phyloP scores from a whole-genome alignment of 2,329 filamentous ascomycete species.

The Colletotrichum viniferum region DNA sequence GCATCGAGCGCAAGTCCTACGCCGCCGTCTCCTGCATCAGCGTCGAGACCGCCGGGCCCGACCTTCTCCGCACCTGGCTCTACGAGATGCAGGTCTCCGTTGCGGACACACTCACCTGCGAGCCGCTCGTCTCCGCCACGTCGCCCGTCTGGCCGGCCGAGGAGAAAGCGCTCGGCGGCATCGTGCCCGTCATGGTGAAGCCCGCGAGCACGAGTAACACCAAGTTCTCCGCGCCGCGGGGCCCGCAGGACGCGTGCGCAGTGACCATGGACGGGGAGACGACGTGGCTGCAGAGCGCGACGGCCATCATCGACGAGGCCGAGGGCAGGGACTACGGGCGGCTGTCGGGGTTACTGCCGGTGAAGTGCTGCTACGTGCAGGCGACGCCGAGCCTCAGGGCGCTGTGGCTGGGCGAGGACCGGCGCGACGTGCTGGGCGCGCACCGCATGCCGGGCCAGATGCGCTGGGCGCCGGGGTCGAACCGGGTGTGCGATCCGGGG shows the following conservation, averaged over 20 bases:
- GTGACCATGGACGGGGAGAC: background rate
- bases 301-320: background rate
- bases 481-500: slow-evolving; percentile 5
- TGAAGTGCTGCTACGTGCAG: slow-evolving; percentile 44
- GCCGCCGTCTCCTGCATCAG: slow-evolving; percentile 38
- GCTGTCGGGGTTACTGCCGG: slow-evolving; percentile 46
- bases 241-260: background rate
- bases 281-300: background rate
- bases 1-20: slow-evolving; percentile 37
- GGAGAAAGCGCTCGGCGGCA: slow-evolving; percentile 15
- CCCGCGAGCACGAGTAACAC: background rate
- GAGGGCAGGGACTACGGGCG: slow-evolving; percentile 28
- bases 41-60: slow-evolving; percentile 22
- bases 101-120: slow-evolving; percentile 27
- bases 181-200: slow-evolving; percentile 19
- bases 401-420: slow-evolving; percentile 46
- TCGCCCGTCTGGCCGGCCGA: slow-evolving; percentile 22
- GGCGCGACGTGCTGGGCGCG: slow-evolving; percentile 46
- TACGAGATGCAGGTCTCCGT: slow-evolving; percentile 41
- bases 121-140: slow-evolving; percentile 28
- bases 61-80: slow-evolving; percentile 23
- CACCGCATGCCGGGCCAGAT: slow-evolving; percentile 42
- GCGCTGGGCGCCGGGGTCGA: slow-evolving; percentile 23
- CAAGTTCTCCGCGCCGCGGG: background rate
- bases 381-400: slow-evolving; percentile 38